These are phyloP conservation scores for Heracleum sosnowskyi DNA, from an alignment of 129 eudicot genomes.

Conservation along the genomic window DNA sequence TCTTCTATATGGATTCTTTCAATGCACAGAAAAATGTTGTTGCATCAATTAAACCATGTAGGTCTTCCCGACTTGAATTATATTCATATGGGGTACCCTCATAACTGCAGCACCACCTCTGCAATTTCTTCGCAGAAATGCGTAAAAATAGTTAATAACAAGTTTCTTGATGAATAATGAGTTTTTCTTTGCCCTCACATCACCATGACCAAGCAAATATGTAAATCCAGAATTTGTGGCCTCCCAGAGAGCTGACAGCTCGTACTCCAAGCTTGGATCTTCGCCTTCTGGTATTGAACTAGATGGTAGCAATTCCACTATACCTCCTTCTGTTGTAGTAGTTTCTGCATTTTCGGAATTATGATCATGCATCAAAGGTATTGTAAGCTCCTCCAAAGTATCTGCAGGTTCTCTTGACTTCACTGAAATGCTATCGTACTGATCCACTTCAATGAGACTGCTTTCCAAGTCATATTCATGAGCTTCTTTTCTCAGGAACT, in stretches of 20 bases:
- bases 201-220: constrained; percentile 72
- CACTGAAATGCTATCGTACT: constrained; percentile 44
- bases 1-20: neutral
- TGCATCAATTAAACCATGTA: constrained; percentile 54
- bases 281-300: constrained; percentile 49
- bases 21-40: neutral
- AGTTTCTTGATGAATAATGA: constrained; percentile 70
- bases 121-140: constrained; percentile 77
- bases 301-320: constrained; percentile 46
- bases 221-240: constrained; percentile 83
- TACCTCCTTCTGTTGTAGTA: constrained; percentile 7
- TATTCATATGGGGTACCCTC: constrained; percentile 75
- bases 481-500: constrained; percentile 74
- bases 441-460: constrained; percentile 32
- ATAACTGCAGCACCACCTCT: constrained; percentile 81
- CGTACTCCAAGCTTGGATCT: constrained; percentile 74
- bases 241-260: constrained; percentile 66
- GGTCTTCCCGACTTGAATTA: constrained; percentile 76
- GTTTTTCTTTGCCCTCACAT: constrained; percentile 67
- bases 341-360: constrained; percentile 23
- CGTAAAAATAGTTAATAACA: constrained; percentile 67
- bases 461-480: constrained; percentile 62
- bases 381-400: constrained; percentile 35
- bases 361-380: constrained; percentile 52
- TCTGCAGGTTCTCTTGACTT: constrained; percentile 35